Evolutionary conservation across 2,329 filamentous ascomycete species (phyloP).

Genomic region (Neofusicoccum parvum): DNA sequence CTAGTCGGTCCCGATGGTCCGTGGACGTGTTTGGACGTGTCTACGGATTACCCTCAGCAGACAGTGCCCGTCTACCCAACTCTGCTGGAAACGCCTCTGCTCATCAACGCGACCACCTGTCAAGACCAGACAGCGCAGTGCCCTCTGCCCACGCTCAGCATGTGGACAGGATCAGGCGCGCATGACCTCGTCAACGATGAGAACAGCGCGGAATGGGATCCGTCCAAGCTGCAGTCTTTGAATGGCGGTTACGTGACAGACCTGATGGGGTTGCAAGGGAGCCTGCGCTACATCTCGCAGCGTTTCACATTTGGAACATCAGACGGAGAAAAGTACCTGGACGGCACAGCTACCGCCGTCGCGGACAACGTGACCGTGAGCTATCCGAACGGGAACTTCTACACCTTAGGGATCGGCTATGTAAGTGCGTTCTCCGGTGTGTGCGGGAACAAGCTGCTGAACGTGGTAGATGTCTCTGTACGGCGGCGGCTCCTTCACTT

Average conservation of each 20-base stretch:
- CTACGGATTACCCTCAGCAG: neutral
- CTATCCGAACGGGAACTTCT: neutral
- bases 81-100: neutral
- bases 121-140: neutral
- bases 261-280: neutral
- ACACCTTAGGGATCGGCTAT: conserved; percentile 5
- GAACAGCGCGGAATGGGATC: neutral
- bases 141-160: neutral
- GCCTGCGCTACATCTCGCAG: neutral
- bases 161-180: neutral
- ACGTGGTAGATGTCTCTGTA: neutral
- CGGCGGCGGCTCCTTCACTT: neutral
- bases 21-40: neutral
- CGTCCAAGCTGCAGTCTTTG: neutral
- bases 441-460: neutral
- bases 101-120: neutral
- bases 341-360: neutral
- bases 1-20: conserved; percentile 9
- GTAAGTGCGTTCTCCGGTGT: neutral
- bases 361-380: neutral
- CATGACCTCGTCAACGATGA: neutral
- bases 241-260: neutral
- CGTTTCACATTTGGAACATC: neutral
- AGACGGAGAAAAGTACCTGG: neutral
- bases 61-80: neutral